Evolutionary conservation across 75 land plant genomes (phyloP).

Genomic region (Larix kaempferi): DNA sequence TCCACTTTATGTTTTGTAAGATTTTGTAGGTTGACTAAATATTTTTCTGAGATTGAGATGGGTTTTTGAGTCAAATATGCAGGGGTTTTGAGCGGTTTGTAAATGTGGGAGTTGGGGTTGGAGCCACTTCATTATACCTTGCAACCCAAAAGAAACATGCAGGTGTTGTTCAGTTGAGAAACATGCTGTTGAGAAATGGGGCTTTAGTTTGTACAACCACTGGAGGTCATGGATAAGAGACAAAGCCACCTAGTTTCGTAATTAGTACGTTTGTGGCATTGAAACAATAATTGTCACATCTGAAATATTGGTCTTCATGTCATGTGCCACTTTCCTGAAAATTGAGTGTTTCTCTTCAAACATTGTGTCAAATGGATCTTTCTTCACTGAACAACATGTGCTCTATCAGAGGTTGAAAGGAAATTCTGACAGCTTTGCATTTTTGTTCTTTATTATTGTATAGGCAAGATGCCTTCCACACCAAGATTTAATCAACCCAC

Average conservation of each 20-base stretch:
- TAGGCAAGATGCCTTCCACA: neutral
- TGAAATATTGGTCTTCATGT: too few species aligned
- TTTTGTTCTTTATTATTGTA: neutral
- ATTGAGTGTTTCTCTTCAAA: too few species aligned
- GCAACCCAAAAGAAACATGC: too few species aligned
- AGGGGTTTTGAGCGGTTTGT: conserved; percentile 49
- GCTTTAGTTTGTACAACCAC: conserved; percentile 88
- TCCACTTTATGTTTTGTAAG: too few species aligned
- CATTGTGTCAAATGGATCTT: neutral
- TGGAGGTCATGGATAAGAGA: conserved; percentile 54
- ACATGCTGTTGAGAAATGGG: conserved; percentile 66
- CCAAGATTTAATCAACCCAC: neutral
- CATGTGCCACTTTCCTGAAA: too few species aligned
- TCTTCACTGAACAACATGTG: neutral
- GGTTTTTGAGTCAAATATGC: conserved; percentile 55
- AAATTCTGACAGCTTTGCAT: neutral
- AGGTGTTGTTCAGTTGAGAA: too few species aligned
- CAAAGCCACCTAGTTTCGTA: neutral
- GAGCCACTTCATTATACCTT: too few species aligned
- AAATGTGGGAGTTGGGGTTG: too few species aligned
- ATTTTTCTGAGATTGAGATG: too few species aligned
- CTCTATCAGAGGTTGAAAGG: neutral
- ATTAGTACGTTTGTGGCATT: too few species aligned
- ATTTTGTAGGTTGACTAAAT: too few species aligned
- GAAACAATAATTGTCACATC: too few species aligned